Percentiles rank a stretch among this genome's conserved stretches.
Conservation (phyloP, 2,329 filamentous ascomycete genomes). For the Penicillium crustosum region DNA sequence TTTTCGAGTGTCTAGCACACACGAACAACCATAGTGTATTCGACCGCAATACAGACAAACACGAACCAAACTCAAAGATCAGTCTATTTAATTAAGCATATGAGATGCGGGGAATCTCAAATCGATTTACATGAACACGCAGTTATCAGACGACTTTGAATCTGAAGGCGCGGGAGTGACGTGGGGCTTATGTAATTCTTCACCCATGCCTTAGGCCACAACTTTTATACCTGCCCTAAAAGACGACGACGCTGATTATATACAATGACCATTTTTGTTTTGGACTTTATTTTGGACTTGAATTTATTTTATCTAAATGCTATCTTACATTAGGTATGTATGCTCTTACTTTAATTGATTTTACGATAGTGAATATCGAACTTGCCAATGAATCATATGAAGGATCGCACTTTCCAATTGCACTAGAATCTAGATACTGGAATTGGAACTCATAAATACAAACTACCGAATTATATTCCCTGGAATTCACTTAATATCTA, state of each 20-base stretch:
- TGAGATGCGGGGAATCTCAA: not conserved
- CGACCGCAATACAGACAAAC: not conserved
- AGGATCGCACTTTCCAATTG: not conserved
- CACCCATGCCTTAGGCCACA: not conserved
- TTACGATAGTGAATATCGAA: not conserved
- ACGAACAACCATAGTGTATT: not conserved
- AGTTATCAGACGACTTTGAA: not conserved
- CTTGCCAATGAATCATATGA: not conserved
- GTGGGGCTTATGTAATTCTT: not conserved
- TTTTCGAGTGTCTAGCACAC: constrained; percentile 5
- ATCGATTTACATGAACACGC: not conserved
- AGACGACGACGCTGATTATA: not conserved
- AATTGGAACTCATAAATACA: too few relatives aligned
- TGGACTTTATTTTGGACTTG: not conserved
- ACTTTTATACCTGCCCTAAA: not conserved
- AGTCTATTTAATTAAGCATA: not conserved
- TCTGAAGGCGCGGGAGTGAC: not conserved
- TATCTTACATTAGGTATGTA: too few relatives aligned
- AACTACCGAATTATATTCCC: too few relatives aligned
- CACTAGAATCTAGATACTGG: too few relatives aligned
- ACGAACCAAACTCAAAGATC: not conserved
- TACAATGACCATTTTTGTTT: not conserved
- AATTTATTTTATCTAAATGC: not conserved
- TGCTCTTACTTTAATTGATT: too few relatives aligned
- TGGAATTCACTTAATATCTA: not conserved